These are phyloP conservation scores for Tetradesmus lagerheimii DNA, from an alignment of 139 green algal species.

Conservation along the genomic window DNA sequence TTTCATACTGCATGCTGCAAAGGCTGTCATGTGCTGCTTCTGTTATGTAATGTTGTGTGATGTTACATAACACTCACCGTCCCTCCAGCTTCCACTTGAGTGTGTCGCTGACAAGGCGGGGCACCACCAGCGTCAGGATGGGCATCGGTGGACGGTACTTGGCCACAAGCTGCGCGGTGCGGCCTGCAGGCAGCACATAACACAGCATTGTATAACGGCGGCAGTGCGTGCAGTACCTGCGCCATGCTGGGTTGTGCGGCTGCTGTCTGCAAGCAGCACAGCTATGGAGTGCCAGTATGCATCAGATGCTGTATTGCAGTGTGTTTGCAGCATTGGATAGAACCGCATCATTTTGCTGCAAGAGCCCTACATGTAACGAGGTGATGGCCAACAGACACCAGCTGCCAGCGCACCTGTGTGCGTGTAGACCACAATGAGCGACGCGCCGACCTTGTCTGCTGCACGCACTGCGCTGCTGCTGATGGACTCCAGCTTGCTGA, in stretches of 20 bases:
- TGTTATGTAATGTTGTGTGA: not conserved
- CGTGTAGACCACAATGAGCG: conserved; percentile 90
- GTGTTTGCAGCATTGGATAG: no score
- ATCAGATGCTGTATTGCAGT: no score
- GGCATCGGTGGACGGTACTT: conserved; percentile 88
- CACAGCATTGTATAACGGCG: no score
- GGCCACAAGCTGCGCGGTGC: conserved; percentile 86
- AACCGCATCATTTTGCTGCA: no score
- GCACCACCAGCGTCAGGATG: conserved; percentile 92
- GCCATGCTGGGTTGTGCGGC: no score
- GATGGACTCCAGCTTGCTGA: conserved; percentile 89
- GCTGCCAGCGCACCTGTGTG: conserved; percentile 57
- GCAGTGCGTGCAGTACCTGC: no score
- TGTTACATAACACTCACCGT: conserved; percentile 46
- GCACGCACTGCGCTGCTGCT: conserved; percentile 87
- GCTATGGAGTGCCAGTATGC: no score
- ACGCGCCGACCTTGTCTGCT: conserved; percentile 83
- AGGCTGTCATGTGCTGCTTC: not conserved
- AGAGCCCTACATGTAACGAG: no score
- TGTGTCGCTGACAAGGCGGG: conserved; percentile 81
- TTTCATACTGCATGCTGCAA: not conserved
- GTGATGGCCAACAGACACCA: no score
- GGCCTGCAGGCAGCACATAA: conserved; percentile 60
- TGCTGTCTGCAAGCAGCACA: no score
- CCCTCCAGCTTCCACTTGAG: conserved; percentile 88